Conservation (phyloP, 176 grass and related monocot species). For the Oryza rufipogon region DNA sequence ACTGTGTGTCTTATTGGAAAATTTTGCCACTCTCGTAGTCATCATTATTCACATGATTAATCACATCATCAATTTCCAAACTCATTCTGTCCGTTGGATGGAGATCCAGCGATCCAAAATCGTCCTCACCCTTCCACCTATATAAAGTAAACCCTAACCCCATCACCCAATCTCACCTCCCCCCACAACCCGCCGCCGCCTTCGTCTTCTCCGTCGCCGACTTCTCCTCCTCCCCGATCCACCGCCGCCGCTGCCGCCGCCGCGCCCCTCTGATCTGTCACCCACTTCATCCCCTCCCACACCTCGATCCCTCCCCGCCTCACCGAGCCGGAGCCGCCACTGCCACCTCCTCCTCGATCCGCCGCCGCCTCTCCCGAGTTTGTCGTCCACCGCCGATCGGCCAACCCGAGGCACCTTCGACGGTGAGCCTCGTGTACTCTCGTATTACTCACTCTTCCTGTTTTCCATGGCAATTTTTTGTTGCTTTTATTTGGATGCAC, state of each 20-base stretch:
- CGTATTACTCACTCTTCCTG: background rate
- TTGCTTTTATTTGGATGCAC: background rate
- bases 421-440: background rate
- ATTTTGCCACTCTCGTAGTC: too few relatives aligned
- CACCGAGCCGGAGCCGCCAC: too few relatives aligned
- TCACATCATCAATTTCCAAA: background rate
- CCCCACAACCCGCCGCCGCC: too few relatives aligned
- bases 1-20: too few relatives aligned
- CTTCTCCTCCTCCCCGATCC: background rate
- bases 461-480: background rate
- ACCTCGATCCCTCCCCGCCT: too few relatives aligned
- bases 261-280: too few relatives aligned
- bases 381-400: background rate
- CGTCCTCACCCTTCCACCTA: background rate
- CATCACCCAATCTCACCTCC: background rate
- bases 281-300: too few relatives aligned
- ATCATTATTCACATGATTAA: too few relatives aligned
- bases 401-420: background rate
- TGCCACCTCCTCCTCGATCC: too few relatives aligned
- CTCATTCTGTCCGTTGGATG: background rate
- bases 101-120: background rate
- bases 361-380: background rate
- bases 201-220: too few relatives aligned
- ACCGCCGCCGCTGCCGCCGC: too few relatives aligned
- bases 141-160: background rate